Evolutionary conservation across 768 basidiomycete species (phyloP).

Genomic region (Filobasidium floriforme): DNA sequence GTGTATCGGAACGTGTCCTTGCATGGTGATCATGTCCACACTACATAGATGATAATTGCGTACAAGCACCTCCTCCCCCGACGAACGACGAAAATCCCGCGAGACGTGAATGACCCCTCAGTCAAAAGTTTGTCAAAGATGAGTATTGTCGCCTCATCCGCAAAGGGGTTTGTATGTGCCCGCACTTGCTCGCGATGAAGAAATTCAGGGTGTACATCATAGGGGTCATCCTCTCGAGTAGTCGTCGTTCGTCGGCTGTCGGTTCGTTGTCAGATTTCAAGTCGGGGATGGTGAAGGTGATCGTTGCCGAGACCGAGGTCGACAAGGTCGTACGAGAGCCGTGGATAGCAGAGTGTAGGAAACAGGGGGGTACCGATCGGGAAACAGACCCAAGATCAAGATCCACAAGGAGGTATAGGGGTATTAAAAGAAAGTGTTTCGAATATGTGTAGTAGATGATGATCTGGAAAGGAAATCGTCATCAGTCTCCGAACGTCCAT

Average conservation of each 20-base stretch:
- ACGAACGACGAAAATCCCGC: neutral
- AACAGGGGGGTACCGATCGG: no score
- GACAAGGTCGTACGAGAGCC: no score
- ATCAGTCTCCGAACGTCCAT: slow-evolving; percentile 4
- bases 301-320: no score
- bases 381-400: no score
- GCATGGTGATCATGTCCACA: no score
- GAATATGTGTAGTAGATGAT: no score
- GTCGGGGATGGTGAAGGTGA: neutral
- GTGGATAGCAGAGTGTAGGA: no score
- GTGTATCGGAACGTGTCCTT: no score
- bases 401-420: no score
- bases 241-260: neutral
- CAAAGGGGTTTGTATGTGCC: neutral
- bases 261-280: neutral
- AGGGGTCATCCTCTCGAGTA: slow-evolving; percentile 7
- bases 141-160: slow-evolving; percentile 18
- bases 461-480: neutral
- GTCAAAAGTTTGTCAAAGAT: slow-evolving; percentile 6
- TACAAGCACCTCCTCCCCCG: neutral
- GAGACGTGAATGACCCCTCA: neutral
- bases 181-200: slow-evolving; percentile 21
- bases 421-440: no score
- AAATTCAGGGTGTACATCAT: slow-evolving; percentile 23
- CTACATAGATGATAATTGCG: no score